A percentile compares a stretch with the other conserved stretches of the same genome.
phyloP scores from a whole-genome alignment of 768 basidiomycete genomes.

The Mycena capillaripes region DNA sequence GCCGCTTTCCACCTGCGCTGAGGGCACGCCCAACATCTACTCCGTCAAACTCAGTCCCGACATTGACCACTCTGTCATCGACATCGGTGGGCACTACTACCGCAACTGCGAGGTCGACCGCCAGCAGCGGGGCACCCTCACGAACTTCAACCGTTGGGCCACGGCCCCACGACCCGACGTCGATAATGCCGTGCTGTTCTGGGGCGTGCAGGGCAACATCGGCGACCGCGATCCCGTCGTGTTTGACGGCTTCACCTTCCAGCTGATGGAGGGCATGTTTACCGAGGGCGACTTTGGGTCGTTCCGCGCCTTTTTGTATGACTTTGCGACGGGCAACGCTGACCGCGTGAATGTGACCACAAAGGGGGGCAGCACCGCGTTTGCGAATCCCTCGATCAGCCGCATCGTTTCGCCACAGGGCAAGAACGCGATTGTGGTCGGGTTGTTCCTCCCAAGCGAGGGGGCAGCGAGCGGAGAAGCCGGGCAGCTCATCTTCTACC shows the following conservation, averaged over 20 bases:
- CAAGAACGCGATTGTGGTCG: neutral
- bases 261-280: neutral
- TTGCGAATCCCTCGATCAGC: neutral
- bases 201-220: neutral
- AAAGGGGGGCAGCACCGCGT: neutral
- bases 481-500: neutral
- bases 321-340: neutral
- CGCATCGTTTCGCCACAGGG: neutral
- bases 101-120: neutral
- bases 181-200: neutral
- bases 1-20: neutral
- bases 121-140: neutral
- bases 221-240: neutral
- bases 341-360: neutral
- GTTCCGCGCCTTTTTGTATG: neutral
- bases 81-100: neutral
- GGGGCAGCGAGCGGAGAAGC: neutral
- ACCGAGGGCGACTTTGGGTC: neutral
- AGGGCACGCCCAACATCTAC: neutral
- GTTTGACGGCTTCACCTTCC: neutral
- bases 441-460: neutral
- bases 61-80: neutral
- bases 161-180: neutral
- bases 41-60: neutral
- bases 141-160: neutral